Conservation (phyloP, 129 eudicot species). For the Scalesia atractyloides region DNA sequence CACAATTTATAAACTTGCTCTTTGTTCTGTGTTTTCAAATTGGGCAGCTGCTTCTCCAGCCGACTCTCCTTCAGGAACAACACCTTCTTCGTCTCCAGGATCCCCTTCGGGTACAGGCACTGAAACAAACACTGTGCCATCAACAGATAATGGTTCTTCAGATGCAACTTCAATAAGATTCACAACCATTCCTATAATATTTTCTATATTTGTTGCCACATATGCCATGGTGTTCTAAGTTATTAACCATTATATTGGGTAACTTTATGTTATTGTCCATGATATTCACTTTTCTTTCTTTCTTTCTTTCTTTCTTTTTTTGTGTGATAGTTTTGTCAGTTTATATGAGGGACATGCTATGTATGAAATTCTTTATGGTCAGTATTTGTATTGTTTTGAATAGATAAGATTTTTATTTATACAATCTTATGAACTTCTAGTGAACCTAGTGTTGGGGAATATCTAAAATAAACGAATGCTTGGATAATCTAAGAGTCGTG, state of each 20-base stretch:
- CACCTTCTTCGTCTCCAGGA: conserved; percentile 42
- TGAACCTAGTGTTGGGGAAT: background rate
- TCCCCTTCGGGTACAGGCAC: conserved; percentile 43
- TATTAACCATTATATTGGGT: background rate
- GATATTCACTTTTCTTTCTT: no score
- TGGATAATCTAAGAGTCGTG: no score
- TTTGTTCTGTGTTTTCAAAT: conserved; percentile 13
- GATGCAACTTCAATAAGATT: conserved; percentile 55
- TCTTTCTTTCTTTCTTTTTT: background rate
- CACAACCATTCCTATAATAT: conserved; percentile 39
- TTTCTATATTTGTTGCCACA: conserved; percentile 17
- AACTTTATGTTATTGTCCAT: conserved; percentile 12
- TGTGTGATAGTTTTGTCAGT: background rate
- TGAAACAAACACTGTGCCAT: conserved; percentile 50
- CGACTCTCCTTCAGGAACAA: conserved; percentile 48
- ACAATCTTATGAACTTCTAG: background rate
- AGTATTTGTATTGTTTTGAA: conserved; percentile 24
- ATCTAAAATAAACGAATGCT: no score
- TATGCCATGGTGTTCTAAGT: conserved; percentile 25
- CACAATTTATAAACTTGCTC: conserved; percentile 3
- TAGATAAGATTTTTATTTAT: conserved; percentile 12
- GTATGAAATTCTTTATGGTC: conserved; percentile 22
- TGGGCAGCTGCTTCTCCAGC: conserved; percentile 52
- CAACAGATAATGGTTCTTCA: conserved; percentile 55
- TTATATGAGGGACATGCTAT: conserved; percentile 9